phyloP scores from a whole-genome alignment of 2,329 filamentous ascomycete species.

The Rutstroemia sp. region DNA sequence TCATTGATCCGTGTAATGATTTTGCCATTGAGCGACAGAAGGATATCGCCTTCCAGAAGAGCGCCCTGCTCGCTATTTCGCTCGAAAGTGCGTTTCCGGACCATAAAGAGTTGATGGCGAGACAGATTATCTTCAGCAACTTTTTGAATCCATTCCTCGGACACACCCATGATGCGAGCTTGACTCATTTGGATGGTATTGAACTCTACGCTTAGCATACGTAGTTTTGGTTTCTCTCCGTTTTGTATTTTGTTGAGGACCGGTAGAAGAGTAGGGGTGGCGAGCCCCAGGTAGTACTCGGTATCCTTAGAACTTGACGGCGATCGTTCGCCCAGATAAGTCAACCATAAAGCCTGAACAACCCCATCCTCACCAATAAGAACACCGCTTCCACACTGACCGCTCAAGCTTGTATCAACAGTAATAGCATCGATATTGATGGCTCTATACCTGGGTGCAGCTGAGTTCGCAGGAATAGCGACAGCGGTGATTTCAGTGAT shows the following conservation, averaged over 20 bases:
- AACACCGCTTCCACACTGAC: constrained; percentile 90
- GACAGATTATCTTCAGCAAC: constrained; percentile 84
- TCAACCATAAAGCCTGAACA: constrained; percentile 93
- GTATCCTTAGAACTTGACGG: constrained; percentile 77
- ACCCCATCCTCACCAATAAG: constrained; percentile 83
- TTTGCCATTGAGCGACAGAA: constrained; percentile 83
- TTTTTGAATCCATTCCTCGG: constrained; percentile 89
- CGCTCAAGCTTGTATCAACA: constrained; percentile 85
- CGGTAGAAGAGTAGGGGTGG: constrained; percentile 79
- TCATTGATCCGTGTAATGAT: constrained; percentile 90
- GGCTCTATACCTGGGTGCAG: constrained; percentile 86
- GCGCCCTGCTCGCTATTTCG: constrained; percentile 53
- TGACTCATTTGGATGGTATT: constrained; percentile 96
- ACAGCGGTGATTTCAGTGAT: constrained; percentile 98
- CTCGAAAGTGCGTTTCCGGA: constrained; percentile 77
- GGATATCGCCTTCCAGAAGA: constrained; percentile 83
- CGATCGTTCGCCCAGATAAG: constrained; percentile 86
- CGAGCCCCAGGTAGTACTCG: constrained; percentile 91
- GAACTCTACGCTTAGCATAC: constrained; percentile 91
- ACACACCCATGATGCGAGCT: constrained; percentile 92
- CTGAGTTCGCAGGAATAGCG: constrained; percentile 86
- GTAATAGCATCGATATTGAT: constrained; percentile 97
- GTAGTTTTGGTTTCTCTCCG: constrained; percentile 70
- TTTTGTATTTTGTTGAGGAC: constrained; percentile 81
- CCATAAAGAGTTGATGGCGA: constrained; percentile 96